These are phyloP conservation scores for Curvularia lunata DNA, from an alignment of 2,329 filamentous ascomycete species.

Conservation along the genomic window DNA sequence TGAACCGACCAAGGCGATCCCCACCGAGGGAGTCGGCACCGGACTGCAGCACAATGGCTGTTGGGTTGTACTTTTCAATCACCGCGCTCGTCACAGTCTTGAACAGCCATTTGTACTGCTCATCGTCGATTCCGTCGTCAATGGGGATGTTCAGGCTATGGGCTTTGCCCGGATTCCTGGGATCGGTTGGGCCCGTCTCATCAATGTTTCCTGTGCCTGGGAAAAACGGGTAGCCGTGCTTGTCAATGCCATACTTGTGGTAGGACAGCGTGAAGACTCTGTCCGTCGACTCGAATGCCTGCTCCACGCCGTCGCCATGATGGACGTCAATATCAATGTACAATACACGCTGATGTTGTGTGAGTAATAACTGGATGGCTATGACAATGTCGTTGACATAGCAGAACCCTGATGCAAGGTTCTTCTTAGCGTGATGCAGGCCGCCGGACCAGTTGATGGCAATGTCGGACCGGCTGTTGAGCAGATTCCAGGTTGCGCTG, in stretches of 20 bases:
- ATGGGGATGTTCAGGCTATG: constrained; percentile 91
- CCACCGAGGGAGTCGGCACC: constrained; percentile 94
- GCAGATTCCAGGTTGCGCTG: constrained; percentile 88
- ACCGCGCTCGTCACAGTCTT: constrained; percentile 78
- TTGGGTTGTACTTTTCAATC: constrained; percentile 83
- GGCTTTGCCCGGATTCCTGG: constrained; percentile 85
- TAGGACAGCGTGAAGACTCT: constrained; percentile 93
- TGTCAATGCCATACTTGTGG: constrained; percentile 87
- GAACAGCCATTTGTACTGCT: constrained; percentile 87
- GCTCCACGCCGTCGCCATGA: constrained; percentile 88
- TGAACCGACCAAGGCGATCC: constrained; percentile 93
- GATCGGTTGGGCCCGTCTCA: constrained; percentile 81
- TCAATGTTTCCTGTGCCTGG: constrained; percentile 88
- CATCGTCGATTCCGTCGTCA: constrained; percentile 88
- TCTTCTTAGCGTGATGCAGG: constrained; percentile 93
- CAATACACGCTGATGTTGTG: constrained; percentile 80
- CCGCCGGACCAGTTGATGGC: constrained; percentile 98
- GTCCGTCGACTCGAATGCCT: constrained; percentile 88
- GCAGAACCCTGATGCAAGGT: constrained; percentile 93
- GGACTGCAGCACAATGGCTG: constrained; percentile 92
- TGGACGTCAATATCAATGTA: constrained; percentile 97
- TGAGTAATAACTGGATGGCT: constrained; percentile 85
- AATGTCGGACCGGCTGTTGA: constrained; percentile 86
- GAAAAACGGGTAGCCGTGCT: constrained; percentile 69
- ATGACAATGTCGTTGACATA: constrained; percentile 99